phyloP scores from a whole-genome alignment of 225 moss, liverwort and hornwort species.

The Lunularia cruciata region DNA sequence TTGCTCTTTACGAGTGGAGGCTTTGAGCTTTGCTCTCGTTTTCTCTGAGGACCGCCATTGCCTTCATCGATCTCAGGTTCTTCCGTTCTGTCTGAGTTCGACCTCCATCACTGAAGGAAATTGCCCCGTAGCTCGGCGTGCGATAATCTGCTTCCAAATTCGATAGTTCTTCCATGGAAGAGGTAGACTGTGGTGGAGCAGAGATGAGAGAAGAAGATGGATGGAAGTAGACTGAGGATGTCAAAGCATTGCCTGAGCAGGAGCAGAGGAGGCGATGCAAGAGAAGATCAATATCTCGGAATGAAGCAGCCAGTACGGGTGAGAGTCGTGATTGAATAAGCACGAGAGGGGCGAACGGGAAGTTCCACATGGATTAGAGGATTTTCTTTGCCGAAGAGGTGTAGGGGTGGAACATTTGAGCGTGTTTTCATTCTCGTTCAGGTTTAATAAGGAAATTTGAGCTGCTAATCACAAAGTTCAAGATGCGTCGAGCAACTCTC shows the following conservation, averaged over 20 bases:
- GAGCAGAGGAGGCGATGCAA: not conserved
- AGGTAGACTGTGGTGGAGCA: not conserved
- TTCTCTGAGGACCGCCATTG: too few species aligned
- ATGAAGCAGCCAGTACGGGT: not conserved
- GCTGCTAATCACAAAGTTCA: too few species aligned
- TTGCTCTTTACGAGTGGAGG: not conserved
- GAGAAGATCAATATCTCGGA: not conserved
- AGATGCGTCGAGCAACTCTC: conserved; percentile 56
- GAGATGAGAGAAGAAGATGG: not conserved
- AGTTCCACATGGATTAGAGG: not conserved
- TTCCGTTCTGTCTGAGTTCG: not conserved
- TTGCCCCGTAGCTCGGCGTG: not conserved
- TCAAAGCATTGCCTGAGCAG: not conserved
- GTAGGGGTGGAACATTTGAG: not conserved
- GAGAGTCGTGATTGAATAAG: not conserved
- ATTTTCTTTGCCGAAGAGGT: not conserved
- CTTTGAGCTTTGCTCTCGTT: not conserved
- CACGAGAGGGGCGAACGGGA: too few species aligned
- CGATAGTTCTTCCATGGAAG: not conserved
- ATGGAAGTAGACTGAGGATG: not conserved
- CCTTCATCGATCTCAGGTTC: too few species aligned
- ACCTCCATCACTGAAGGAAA: not conserved
- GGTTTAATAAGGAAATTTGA: not conserved
- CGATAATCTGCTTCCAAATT: too few species aligned
- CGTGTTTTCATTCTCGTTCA: too few species aligned